Conservation (phyloP, 2,329 filamentous ascomycete species). For the Diaporthe amygdali region DNA sequence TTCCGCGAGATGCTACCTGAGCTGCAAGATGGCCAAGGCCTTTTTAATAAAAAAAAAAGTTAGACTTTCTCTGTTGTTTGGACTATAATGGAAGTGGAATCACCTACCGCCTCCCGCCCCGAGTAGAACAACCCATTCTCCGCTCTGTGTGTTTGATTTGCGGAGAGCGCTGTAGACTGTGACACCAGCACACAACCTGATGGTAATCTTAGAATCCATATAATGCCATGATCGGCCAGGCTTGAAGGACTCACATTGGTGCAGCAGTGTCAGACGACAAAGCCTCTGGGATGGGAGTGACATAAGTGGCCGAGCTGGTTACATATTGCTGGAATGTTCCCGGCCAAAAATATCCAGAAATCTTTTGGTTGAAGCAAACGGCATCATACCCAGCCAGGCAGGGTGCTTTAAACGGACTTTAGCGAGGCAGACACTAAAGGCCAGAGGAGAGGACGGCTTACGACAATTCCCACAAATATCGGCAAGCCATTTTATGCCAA, state of each 20-base stretch:
- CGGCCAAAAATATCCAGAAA: conserved; percentile 71
- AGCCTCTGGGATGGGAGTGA: conserved; percentile 70
- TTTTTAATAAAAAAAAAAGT: neutral
- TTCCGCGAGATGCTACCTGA: conserved; percentile 22
- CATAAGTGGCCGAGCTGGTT: conserved; percentile 68
- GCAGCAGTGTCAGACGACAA: conserved; percentile 66
- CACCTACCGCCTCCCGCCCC: conserved; percentile 71
- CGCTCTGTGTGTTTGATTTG: conserved; percentile 62
- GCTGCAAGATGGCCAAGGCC: conserved; percentile 22
- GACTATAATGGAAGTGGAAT: conserved; percentile 55
- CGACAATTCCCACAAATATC: conserved; percentile 58
- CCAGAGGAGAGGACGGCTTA: conserved; percentile 6
- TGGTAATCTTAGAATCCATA: neutral
- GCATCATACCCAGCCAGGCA: conserved; percentile 65
- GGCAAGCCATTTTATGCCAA: conserved; percentile 73
- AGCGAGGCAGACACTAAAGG: conserved; percentile 27
- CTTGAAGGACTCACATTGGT: conserved; percentile 51
- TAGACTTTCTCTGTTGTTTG: conserved; percentile 53
- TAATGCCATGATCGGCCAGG: too few relatives aligned
- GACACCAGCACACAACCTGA: conserved; percentile 48
- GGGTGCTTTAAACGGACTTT: conserved; percentile 41
- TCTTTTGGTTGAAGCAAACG: conserved; percentile 64
- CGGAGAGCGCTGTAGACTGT: conserved; percentile 71
- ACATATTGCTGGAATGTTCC: conserved; percentile 78
- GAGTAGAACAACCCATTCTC: conserved; percentile 65